These are phyloP conservation scores for Pseudocercospora cruenta DNA, from an alignment of 2,329 filamentous ascomycete species.

Conservation along the genomic window DNA sequence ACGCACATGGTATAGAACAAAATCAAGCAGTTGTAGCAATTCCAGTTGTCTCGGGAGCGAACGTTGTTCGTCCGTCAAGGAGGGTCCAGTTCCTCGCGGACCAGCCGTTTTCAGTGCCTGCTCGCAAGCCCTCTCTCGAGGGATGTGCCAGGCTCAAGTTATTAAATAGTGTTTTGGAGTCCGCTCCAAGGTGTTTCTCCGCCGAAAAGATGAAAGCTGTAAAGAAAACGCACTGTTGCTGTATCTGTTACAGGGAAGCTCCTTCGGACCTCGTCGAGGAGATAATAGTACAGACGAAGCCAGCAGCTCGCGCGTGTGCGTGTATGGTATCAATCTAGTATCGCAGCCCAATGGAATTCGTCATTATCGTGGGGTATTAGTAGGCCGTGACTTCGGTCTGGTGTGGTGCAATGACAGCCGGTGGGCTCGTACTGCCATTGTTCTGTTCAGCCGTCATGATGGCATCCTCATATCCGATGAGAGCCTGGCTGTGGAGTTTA, in stretches of 20 bases:
- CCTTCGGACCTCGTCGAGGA: constrained; percentile 13
- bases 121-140: not conserved
- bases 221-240: constrained; percentile 17
- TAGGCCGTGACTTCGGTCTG: constrained; percentile 39
- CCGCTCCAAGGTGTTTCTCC: not conserved
- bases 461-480: constrained; percentile 92
- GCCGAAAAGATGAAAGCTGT: constrained; percentile 11
- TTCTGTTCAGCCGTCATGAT: constrained; percentile 48
- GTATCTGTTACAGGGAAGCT: constrained; percentile 16
- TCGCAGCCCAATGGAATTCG: constrained; percentile 22
- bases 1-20: constrained; percentile 34
- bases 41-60: constrained; percentile 1
- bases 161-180: not conserved
- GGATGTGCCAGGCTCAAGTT: not conserved
- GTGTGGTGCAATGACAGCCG: constrained; percentile 31
- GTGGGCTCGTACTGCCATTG: constrained; percentile 26
- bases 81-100: constrained; percentile 17
- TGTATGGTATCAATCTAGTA: constrained; percentile 24
- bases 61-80: not conserved
- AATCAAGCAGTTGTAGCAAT: constrained; percentile 15
- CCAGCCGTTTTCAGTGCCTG: constrained; percentile 15
- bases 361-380: constrained; percentile 32
- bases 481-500: constrained; percentile 91
- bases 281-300: constrained; percentile 16
- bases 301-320: constrained; percentile 22